Evolutionary conservation across 345 rosid genomes (phyloP).

Genomic region (Eucalyptus albens): DNA sequence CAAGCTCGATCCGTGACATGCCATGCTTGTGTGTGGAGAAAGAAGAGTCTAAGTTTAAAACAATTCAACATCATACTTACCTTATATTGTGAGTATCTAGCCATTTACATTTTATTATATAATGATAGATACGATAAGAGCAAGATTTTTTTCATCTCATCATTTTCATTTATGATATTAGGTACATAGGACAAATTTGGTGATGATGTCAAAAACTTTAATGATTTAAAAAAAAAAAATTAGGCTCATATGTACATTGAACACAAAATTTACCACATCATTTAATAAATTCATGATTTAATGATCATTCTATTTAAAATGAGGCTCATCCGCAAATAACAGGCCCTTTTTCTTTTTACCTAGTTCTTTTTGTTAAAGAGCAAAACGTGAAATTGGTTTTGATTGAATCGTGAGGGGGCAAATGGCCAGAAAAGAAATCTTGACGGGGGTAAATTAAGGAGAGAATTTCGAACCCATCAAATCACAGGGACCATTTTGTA

Average conservation of each 20-base stretch:
- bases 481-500: background rate
- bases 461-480: background rate
- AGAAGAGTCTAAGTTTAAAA: background rate
- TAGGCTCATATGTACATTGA: background rate
- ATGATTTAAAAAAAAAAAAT: background rate
- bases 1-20: background rate
- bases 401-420: background rate
- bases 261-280: background rate
- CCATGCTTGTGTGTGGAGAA: background rate
- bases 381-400: background rate
- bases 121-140: background rate
- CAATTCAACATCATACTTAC: fast-evolving
- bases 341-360: background rate
- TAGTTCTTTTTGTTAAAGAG: background rate
- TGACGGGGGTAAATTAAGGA: background rate
- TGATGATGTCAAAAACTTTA: background rate
- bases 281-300: background rate
- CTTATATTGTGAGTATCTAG: fast-evolving
- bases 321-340: background rate
- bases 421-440: background rate
- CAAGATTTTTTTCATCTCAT: background rate
- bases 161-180: background rate
- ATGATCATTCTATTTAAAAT: background rate
- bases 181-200: background rate
- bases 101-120: background rate